phyloP scores from a whole-genome alignment of 2,329 filamentous ascomycete genomes.

The Arthroderma uncinatum region DNA sequence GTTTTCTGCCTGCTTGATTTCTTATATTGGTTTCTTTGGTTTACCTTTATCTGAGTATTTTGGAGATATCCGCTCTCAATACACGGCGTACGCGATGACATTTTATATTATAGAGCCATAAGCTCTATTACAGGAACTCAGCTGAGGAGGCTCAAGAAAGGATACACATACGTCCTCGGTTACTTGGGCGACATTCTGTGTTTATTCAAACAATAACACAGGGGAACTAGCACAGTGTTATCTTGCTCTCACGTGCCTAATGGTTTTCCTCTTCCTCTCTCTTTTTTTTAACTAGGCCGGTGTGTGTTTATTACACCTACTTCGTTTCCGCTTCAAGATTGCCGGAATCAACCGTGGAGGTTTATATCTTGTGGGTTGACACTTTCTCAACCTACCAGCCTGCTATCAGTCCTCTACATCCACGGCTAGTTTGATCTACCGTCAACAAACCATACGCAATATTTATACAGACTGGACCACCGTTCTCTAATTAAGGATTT shows the following conservation, averaged over 20 bases:
- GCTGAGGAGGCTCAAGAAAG: no score
- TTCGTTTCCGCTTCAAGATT: not conserved
- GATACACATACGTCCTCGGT: no score
- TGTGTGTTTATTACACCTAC: not conserved
- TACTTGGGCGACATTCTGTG: not conserved
- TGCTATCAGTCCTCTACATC: not conserved
- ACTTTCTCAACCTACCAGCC: not conserved
- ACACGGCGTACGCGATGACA: not conserved
- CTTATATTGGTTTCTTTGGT: not conserved
- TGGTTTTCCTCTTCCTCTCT: not conserved
- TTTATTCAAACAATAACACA: not conserved
- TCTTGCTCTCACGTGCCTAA: not conserved
- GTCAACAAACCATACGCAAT: not conserved
- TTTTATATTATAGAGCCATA: not conserved
- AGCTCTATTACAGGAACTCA: not conserved
- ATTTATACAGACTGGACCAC: not conserved
- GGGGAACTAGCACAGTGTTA: not conserved
- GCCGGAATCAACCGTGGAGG: not conserved
- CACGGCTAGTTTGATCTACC: not conserved
- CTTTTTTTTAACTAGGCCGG: not conserved
- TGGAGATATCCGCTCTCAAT: not conserved
- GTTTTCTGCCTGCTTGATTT: not conserved
- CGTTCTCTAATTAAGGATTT: not conserved
- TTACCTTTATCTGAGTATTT: not conserved
- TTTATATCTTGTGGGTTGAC: not conserved